These are phyloP conservation scores for Chrysosporium keratinophilum DNA, from an alignment of 2,329 filamentous ascomycete species.

Conservation along the genomic window DNA sequence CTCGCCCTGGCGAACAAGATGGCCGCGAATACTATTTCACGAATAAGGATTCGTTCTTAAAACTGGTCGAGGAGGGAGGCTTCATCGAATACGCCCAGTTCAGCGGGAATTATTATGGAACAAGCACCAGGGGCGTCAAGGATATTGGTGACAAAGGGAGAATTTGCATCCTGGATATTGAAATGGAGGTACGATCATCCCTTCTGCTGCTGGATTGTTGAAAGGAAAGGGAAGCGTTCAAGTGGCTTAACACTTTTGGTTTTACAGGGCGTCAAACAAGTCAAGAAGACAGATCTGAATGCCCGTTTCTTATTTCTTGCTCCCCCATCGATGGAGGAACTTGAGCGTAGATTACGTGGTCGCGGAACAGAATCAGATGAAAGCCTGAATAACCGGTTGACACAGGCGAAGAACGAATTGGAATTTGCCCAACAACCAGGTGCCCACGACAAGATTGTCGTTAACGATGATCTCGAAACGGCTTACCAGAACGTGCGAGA, in stretches of 20 bases:
- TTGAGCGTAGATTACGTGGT: slow-evolving; percentile 64
- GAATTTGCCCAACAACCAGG: slow-evolving; percentile 59
- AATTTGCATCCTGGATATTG: slow-evolving; percentile 82
- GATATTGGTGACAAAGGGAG: slow-evolving; percentile 60
- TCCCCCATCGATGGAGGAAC: slow-evolving; percentile 61
- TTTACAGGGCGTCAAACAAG: slow-evolving; percentile 72
- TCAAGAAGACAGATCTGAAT: slow-evolving; percentile 62
- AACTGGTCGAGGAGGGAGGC: slow-evolving; percentile 55
- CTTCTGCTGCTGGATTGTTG: background rate
- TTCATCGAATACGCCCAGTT: slow-evolving; percentile 87
- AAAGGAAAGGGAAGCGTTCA: no score
- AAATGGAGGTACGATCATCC: slow-evolving; percentile 65
- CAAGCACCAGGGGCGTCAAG: slow-evolving; percentile 66
- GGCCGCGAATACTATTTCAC: slow-evolving; percentile 77
- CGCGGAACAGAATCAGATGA: slow-evolving; percentile 71
- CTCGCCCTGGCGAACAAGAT: slow-evolving; percentile 63
- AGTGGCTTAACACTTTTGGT: no score
- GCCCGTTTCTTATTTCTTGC: slow-evolving; percentile 78
- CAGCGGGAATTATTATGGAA: slow-evolving; percentile 78
- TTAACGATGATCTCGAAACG: slow-evolving; percentile 55
- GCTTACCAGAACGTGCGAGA: slow-evolving; percentile 46
- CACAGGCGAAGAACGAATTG: slow-evolving; percentile 63
- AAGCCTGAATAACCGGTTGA: slow-evolving; percentile 56
- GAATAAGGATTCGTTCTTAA: slow-evolving; percentile 54
- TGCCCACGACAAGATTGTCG: slow-evolving; percentile 54